phyloP scores from a whole-genome alignment of 768 basidiomycete genomes.

The Tremella fuciformis region DNA sequence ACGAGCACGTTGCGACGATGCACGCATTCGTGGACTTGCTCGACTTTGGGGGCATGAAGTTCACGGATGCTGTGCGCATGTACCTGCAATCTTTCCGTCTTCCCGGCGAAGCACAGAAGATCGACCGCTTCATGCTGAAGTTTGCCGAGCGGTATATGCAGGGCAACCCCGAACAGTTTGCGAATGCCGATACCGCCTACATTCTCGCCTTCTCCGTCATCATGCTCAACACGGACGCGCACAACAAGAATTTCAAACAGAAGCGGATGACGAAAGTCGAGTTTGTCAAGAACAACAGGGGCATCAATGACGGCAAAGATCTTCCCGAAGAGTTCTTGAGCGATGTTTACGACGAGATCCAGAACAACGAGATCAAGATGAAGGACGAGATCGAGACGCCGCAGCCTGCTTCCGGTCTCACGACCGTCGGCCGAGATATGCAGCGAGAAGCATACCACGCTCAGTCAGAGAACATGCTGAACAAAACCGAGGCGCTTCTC shows the following conservation, averaged over 20 bases:
- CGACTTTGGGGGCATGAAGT: slow-evolving; percentile 75
- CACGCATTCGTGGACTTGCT: slow-evolving; percentile 93
- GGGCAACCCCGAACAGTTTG: slow-evolving; percentile 80
- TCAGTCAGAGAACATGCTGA: slow-evolving; percentile 93
- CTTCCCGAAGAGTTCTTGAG: slow-evolving; percentile 80
- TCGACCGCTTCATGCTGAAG: slow-evolving; percentile 98
- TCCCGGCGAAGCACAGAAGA: slow-evolving; percentile 96
- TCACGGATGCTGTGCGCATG: slow-evolving; percentile 82
- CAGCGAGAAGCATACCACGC: slow-evolving; percentile 94
- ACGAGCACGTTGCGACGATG: slow-evolving; percentile 83
- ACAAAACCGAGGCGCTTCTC: slow-evolving; percentile 95
- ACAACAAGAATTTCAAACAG: slow-evolving; percentile 89
- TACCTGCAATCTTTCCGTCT: slow-evolving; percentile 95
- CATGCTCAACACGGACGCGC: slow-evolving; percentile 94
- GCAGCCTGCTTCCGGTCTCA: slow-evolving; percentile 58
- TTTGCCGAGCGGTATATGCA: slow-evolving; percentile 96
- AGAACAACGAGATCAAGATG: slow-evolving; percentile 91
- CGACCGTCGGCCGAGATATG: slow-evolving; percentile 86
- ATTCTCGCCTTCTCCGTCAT: slow-evolving; percentile 93
- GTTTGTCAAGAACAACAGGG: slow-evolving; percentile 91
- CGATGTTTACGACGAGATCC: slow-evolving; percentile 84
- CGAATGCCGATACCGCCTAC: slow-evolving; percentile 94
- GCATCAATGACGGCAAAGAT: slow-evolving; percentile 87
- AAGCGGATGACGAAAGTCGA: slow-evolving; percentile 83
- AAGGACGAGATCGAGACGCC: slow-evolving; percentile 74